Base-by-base conservation (phyloP, 257 asterid species). In the Mitragyna speciosa region DNA sequence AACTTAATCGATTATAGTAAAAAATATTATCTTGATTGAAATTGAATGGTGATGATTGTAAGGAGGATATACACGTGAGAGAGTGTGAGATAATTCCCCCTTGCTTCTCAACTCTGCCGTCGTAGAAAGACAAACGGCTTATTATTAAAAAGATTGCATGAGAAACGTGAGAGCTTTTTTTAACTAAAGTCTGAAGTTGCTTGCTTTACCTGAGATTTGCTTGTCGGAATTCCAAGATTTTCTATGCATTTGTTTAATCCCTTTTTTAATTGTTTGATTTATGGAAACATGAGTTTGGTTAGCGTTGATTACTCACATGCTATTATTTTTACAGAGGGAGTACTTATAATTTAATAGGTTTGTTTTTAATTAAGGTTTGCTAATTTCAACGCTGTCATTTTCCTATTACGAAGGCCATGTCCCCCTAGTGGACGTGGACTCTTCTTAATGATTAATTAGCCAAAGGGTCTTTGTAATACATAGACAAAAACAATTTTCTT, bases 181-280 rank as follows among this genome's bases (percentile, higher is more conserved):
- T n/a, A 14, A 26, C 48, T 24, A 56, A 72, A 82, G 85, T 73
- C 47, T 74, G 80, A 75, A 54, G 75, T 48, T 72, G 68, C 51
- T 59, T 72, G 36, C 78, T 65, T 78, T 73, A 47, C 48, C 39
- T 36, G 56, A 84, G 87, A 84, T 84, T 65, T 69, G 33, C 24
- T 73, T 74, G 85, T 84, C 87, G 85, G 83, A 61, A 36, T 79
- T 78, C 76, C 7, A 58, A 76, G 79, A 73, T 70, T 79, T 81
- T 75, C 72, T 68, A 30, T 22, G 24, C 51, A 71, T 54, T 74
- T 78, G 41, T 66, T 45, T 71, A 45, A 12, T 54, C 54, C 20
- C 49, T 77, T 28, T 70, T 77, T 79, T 80, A 68, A 47, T 84
- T 68, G 51, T 28, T 72, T 80, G 12, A 80, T 36, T 48, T 68